phyloP scores from a whole-genome alignment of 495 filamentous ascomycete species.

The Wilcoxina mikolae region DNA sequence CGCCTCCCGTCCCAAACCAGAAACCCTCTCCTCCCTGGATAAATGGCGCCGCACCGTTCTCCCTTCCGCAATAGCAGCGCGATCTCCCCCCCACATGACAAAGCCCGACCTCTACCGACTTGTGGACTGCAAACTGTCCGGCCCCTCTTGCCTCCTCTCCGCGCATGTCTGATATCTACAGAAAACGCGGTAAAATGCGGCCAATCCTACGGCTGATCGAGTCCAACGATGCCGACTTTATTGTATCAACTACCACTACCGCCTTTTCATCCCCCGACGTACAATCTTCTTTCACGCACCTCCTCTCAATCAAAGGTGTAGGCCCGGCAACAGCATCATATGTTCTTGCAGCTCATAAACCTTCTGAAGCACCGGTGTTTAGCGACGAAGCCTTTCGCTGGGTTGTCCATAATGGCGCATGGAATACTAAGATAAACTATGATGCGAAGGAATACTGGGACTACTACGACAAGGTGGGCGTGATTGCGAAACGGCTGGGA shows the following conservation, averaged over 20 bases:
- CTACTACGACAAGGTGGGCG: slow-evolving; percentile 27
- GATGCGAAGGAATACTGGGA: slow-evolving; percentile 34
- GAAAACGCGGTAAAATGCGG: slow-evolving; percentile 39
- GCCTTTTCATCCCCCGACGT: slow-evolving; percentile 21
- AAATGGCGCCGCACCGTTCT: slow-evolving; percentile 9
- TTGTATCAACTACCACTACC: slow-evolving; percentile 23
- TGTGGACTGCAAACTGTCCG: slow-evolving; percentile 30
- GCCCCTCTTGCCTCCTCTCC: neutral
- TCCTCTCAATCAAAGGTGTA: slow-evolving; percentile 33
- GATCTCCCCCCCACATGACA: slow-evolving; percentile 5
- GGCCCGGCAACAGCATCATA: slow-evolving; percentile 41
- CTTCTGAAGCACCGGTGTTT: slow-evolving; percentile 35
- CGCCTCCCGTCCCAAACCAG: neutral
- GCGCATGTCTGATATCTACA: slow-evolving; percentile 10
- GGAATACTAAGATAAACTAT: slow-evolving; percentile 38
- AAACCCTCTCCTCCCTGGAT: slow-evolving; percentile 8
- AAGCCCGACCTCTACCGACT: slow-evolving; percentile 26
- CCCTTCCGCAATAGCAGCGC: slow-evolving; percentile 1
- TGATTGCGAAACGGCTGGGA: slow-evolving; percentile 27
- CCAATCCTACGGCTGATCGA: slow-evolving; percentile 34
- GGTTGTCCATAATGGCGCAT: slow-evolving; percentile 32
- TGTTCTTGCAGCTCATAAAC: slow-evolving; percentile 32
- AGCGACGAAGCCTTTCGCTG: slow-evolving; percentile 41
- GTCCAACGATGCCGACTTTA: slow-evolving; percentile 26
- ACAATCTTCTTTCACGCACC: neutral